Percentiles rank a stretch among this genome's conserved stretches.
Evolutionary conservation across 139 green algal genomes (phyloP).

Genomic region (Chlamydomonas sphaeroides): DNA sequence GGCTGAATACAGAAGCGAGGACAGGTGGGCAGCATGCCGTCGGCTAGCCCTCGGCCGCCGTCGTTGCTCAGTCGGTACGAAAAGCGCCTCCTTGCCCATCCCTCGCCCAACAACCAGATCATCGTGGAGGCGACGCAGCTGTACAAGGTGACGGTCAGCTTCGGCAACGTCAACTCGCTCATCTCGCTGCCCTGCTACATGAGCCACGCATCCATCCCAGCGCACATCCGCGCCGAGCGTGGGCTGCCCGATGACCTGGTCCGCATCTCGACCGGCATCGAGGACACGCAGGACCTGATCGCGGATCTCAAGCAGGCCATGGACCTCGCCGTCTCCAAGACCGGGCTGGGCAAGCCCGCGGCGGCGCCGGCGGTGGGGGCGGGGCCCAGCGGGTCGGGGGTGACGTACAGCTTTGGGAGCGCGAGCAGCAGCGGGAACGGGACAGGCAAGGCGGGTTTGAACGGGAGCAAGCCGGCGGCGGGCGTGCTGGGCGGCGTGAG

Average conservation of each 20-base stretch:
- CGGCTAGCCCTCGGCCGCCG: too few relatives aligned
- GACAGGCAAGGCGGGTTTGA: not conserved
- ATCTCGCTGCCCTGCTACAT: slow-evolving; percentile 99
- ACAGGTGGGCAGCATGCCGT: too few relatives aligned
- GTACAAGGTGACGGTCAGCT: slow-evolving; percentile 94
- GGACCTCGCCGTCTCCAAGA: slow-evolving; percentile 55
- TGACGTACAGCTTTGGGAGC: too few relatives aligned
- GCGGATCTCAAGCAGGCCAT: slow-evolving; percentile 71
- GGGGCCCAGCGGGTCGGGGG: too few relatives aligned
- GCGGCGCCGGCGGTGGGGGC: too few relatives aligned
- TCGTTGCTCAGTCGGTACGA: too few relatives aligned
- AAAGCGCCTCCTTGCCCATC: too few relatives aligned
- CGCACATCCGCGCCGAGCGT: slow-evolving; percentile 84
- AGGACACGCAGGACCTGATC: slow-evolving; percentile 88
- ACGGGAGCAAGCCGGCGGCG: too few relatives aligned
- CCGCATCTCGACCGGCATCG: slow-evolving; percentile 91
- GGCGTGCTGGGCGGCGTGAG: too few relatives aligned
- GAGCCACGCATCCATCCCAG: slow-evolving; percentile 91
- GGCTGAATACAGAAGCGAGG: too few relatives aligned
- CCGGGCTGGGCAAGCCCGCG: not conserved
- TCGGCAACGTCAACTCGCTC: slow-evolving; percentile 90
- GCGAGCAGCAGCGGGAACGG: not conserved
- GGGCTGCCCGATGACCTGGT: slow-evolving; percentile 97
- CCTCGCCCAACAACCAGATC: too few relatives aligned
- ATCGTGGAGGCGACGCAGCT: slow-evolving; percentile 89